Conservation (phyloP, 768 basidiomycete genomes). For the Paxillus rubicundulus region DNA sequence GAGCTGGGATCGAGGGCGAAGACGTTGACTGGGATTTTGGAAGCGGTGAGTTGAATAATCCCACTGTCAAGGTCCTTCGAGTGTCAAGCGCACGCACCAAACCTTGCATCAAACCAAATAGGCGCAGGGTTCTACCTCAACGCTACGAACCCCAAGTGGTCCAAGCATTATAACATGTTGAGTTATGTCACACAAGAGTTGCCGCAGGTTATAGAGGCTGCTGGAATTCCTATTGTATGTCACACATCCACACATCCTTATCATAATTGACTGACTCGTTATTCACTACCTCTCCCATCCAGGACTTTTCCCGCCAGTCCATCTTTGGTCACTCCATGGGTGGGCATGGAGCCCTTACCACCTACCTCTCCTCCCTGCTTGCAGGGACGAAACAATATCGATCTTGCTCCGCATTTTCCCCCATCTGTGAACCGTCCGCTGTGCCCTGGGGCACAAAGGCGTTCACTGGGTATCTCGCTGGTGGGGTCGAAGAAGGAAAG, state of each 20-base stretch:
- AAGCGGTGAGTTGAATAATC: slow-evolving; percentile 47
- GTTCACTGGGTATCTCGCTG: slow-evolving; percentile 79
- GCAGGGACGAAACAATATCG: slow-evolving; percentile 63
- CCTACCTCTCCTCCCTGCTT: slow-evolving; percentile 73
- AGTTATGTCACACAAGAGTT: slow-evolving; percentile 82
- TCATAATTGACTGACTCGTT: background rate
- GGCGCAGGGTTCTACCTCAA: slow-evolving; percentile 95
- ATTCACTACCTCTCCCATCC: background rate
- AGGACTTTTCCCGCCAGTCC: slow-evolving; percentile 84
- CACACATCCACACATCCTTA: background rate
- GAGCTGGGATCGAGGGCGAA: slow-evolving; percentile 83
- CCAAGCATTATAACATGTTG: slow-evolving; percentile 85
- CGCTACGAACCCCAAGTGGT: slow-evolving; percentile 73
- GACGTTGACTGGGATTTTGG: slow-evolving; percentile 88
- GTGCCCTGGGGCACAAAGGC: slow-evolving; percentile 93
- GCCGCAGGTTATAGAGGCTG: slow-evolving; percentile 70
- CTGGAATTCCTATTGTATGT: slow-evolving; percentile 74
- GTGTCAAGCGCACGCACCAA: background rate
- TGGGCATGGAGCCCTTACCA: slow-evolving; percentile 89
- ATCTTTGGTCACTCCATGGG: slow-evolving; percentile 98
- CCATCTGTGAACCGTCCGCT: slow-evolving; percentile 80
- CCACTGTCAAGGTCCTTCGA: background rate
- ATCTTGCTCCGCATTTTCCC: slow-evolving; percentile 87
- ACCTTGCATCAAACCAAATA: slow-evolving; percentile 10
- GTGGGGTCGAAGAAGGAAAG: slow-evolving; percentile 74